These are phyloP conservation scores for Trichophaea hybrida DNA, from an alignment of 2,329 filamentous ascomycete genomes.

Conservation along the genomic window DNA sequence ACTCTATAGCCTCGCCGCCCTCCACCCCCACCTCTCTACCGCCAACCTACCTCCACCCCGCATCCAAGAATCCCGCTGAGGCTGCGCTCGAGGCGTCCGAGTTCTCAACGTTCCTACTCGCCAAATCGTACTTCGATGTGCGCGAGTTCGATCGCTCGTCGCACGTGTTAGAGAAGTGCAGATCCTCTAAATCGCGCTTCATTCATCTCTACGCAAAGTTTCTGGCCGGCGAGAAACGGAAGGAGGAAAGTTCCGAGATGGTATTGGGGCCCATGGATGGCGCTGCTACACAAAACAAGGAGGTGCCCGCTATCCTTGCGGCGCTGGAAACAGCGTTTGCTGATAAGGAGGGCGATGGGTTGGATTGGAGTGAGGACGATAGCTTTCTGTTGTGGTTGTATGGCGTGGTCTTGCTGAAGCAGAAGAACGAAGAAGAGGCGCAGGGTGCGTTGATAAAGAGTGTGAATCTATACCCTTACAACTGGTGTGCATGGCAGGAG, in stretches of 20 bases:
- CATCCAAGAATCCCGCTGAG: constrained; percentile 53
- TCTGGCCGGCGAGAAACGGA: constrained; percentile 85
- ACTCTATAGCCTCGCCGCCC: constrained; percentile 48
- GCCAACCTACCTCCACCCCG: constrained; percentile 39
- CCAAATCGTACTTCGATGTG: constrained; percentile 89
- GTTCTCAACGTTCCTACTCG: constrained; percentile 68
- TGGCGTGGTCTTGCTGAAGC: constrained; percentile 75
- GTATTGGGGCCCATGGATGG: constrained; percentile 86
- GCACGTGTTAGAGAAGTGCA: constrained; percentile 41
- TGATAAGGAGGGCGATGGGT: constrained; percentile 32
- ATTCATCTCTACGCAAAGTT: constrained; percentile 85
- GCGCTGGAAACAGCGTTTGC: constrained; percentile 71
- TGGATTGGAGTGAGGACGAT: constrained; percentile 16
- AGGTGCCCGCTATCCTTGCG: constrained; percentile 59
- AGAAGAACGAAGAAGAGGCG: constrained; percentile 76
- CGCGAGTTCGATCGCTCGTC: constrained; percentile 90
- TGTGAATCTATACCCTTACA: constrained; percentile 80
- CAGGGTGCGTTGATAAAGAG: constrained; percentile 77
- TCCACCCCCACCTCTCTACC: constrained; percentile 38
- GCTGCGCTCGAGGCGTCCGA: constrained; percentile 63
- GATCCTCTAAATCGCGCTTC: constrained; percentile 58
- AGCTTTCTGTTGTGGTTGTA: constrained; percentile 41
- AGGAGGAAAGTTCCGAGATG: constrained; percentile 94
- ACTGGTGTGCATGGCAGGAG: constrained; percentile 96
- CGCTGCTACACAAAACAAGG: constrained; percentile 70